Evolutionary conservation across 805 yeast genomes (phyloP).

Genomic region (Myxozyma kluyveri): DNA sequence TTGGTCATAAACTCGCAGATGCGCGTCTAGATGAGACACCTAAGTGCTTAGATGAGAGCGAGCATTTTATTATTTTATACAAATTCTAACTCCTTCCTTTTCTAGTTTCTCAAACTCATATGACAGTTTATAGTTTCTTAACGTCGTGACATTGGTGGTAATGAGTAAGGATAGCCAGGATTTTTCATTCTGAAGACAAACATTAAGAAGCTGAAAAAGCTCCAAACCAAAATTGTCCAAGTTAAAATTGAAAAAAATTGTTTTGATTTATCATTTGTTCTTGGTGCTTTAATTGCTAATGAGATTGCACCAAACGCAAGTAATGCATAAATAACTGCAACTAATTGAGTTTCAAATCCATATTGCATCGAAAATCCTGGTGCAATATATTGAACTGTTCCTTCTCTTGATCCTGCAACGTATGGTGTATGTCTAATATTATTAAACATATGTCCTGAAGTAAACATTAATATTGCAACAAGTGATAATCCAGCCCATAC

Average conservation of each 20-base stretch:
- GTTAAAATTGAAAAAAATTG: conserved; percentile 51
- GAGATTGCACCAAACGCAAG: conserved; percentile 60
- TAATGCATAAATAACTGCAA: conserved; percentile 61
- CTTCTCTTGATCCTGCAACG: conserved; percentile 45
- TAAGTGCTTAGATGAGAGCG: too few species aligned
- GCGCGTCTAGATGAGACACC: too few species aligned
- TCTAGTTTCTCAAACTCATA: background rate
- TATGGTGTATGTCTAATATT: conserved; percentile 69
- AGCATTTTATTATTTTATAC: too few species aligned
- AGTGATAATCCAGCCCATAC: conserved; percentile 69
- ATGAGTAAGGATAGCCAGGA: conserved; percentile 70
- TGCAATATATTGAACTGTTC: conserved; percentile 52
- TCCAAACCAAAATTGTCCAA: conserved; percentile 48
- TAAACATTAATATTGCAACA: conserved; percentile 66
- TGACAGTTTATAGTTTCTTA: background rate
- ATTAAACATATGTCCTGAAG: conserved; percentile 91
- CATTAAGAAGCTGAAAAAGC: conserved; percentile 62
- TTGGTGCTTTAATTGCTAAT: conserved; percentile 58
- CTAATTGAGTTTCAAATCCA: conserved; percentile 85
- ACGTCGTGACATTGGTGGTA: conserved; percentile 38
- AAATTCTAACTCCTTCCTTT: background rate
- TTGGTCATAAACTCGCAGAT: too few species aligned
- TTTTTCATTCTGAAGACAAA: conserved; percentile 68
- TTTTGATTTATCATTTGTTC: conserved; percentile 45
- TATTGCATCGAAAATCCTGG: conserved; percentile 73